Conservation (phyloP, 2,329 filamentous ascomycete genomes). For the Aotearoamyces nothofagi region DNA sequence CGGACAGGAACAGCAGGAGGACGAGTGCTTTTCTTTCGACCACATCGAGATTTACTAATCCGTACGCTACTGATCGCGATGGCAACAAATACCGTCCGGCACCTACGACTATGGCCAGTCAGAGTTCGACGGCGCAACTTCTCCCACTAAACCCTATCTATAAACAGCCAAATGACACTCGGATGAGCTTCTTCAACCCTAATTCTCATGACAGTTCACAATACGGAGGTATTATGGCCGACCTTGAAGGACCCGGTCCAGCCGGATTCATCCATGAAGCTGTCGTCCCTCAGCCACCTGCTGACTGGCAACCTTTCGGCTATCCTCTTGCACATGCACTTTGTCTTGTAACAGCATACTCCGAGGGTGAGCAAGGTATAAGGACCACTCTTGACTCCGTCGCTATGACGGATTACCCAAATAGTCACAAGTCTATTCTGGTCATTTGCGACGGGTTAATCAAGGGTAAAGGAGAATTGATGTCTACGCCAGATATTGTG, state of each 20-base stretch:
- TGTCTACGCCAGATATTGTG: conserved; percentile 81
- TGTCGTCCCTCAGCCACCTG: conserved; percentile 88
- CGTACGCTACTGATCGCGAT: conserved; percentile 60
- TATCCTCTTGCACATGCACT: conserved; percentile 89
- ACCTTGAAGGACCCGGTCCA: conserved; percentile 60
- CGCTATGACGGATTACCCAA: conserved; percentile 94
- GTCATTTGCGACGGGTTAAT: conserved; percentile 96
- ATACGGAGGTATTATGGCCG: conserved; percentile 26
- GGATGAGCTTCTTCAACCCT: conserved; percentile 47
- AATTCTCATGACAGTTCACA: conserved; percentile 31
- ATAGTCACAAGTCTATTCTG: conserved; percentile 95
- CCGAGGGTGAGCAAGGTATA: conserved; percentile 83
- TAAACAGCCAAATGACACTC: conserved; percentile 45
- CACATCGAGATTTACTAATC: conserved; percentile 86
- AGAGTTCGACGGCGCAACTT: conserved; percentile 55
- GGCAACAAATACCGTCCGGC: conserved; percentile 32
- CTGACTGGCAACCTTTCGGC: conserved; percentile 94
- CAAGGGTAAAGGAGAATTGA: conserved; percentile 79
- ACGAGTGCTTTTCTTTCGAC: conserved; percentile 76
- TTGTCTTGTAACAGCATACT: conserved; percentile 92
- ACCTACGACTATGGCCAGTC: conserved; percentile 92
- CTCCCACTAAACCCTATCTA: conserved; percentile 61
- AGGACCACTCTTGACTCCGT: conserved; percentile 92
- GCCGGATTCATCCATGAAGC: conserved; percentile 93
- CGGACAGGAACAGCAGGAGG: conserved; percentile 65